phyloP scores from a whole-genome alignment of 2,329 filamentous ascomycete genomes.

The Atkinsonella texensis region DNA sequence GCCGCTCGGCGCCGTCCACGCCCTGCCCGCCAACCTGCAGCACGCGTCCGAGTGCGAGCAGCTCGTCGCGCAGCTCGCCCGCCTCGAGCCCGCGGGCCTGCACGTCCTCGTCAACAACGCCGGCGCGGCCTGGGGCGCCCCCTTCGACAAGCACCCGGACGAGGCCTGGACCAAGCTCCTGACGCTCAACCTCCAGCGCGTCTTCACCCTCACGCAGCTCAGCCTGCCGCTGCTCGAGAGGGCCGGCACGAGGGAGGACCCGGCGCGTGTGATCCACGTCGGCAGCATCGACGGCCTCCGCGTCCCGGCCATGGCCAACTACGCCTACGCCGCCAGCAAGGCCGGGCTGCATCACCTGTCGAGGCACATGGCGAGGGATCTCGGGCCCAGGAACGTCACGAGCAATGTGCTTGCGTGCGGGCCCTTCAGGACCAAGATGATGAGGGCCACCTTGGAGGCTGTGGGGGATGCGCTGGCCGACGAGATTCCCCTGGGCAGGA shows the following conservation, averaged over 20 bases:
- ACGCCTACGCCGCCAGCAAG: slow-evolving; percentile 48
- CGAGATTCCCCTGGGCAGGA: slow-evolving; percentile 52
- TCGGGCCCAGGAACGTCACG: slow-evolving; percentile 49
- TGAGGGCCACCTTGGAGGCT: slow-evolving; percentile 45
- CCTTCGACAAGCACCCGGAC: slow-evolving; percentile 47
- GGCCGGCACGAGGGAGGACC: slow-evolving; percentile 28
- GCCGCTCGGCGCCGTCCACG: slow-evolving; percentile 38
- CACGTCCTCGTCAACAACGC: slow-evolving; percentile 56
- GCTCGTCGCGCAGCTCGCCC: slow-evolving; percentile 38
- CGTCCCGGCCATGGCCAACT: slow-evolving; percentile 47
- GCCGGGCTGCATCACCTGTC: slow-evolving; percentile 53
- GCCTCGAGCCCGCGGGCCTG: slow-evolving; percentile 35
- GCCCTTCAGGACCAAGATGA: slow-evolving; percentile 59
- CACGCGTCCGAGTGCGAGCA: slow-evolving; percentile 41
- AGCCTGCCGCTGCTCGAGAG: slow-evolving; percentile 46
- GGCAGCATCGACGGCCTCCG: slow-evolving; percentile 51
- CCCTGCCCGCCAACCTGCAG: slow-evolving; percentile 54
- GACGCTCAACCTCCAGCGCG: slow-evolving; percentile 55
- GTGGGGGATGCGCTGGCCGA: slow-evolving; percentile 41
- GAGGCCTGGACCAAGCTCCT: slow-evolving; percentile 45
- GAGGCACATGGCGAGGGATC: slow-evolving; percentile 44
- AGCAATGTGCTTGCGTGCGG: slow-evolving; percentile 61
- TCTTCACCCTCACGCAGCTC: slow-evolving; percentile 53
- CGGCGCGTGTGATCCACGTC: slow-evolving; percentile 51
- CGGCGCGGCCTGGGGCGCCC: slow-evolving; percentile 52